Base-by-base conservation (phyloP, 345 rosid genomes). In the Citrus sinensis region DNA sequence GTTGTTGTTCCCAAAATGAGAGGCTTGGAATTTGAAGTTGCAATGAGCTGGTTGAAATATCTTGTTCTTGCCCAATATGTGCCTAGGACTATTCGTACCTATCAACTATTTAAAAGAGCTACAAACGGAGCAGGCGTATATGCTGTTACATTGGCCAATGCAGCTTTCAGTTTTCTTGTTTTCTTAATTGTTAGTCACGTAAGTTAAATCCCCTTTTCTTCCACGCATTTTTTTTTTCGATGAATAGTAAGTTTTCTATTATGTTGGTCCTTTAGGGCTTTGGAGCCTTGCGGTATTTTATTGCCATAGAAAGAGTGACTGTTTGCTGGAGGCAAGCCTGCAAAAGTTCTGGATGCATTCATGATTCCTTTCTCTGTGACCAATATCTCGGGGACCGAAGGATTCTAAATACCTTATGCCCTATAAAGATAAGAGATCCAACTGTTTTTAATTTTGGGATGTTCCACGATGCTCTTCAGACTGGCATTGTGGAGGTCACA, bases 161-260 rank as follows among this genome's bases (percentile, higher is more conserved):
- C 96, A 76, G 97, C 90, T 37, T 91, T 92, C 67, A 92, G 92
- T 81, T 93, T 93, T 46, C 72, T 95, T 19, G 90, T 95, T 4
- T 93, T 92, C 92, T 88, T 95, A 97, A 89, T 92, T 76, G 96
- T 96, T 71, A 89, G 95, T 83, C 98, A 93, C 83, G 96, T 95
- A 85, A 81, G 94, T 85, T 71, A 37, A n/a, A 19, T 35, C 51
- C 51, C 51, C 16, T 42, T 11, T 0, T 11, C 4, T 42, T 42
- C 51, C 51, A 42, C 51, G 14, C 51, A 0, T 42, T 42, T 42
- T 10, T 40, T 30, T 2, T 11, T 42, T 42, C 16, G 4, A 42
- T 42, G 51, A 42, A 11, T 11, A 42, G 51, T 42, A 2, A 42
- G 14, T 42, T 42, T 42, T 10, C 4, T 42, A 11, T 42, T 42